A percentile compares a stretch with the other conserved stretches of the same genome.
These are phyloP conservation scores for Cyclostephanos tholiformis DNA, from an alignment of 108 stramenopile genomes.

Conservation along the genomic window DNA sequence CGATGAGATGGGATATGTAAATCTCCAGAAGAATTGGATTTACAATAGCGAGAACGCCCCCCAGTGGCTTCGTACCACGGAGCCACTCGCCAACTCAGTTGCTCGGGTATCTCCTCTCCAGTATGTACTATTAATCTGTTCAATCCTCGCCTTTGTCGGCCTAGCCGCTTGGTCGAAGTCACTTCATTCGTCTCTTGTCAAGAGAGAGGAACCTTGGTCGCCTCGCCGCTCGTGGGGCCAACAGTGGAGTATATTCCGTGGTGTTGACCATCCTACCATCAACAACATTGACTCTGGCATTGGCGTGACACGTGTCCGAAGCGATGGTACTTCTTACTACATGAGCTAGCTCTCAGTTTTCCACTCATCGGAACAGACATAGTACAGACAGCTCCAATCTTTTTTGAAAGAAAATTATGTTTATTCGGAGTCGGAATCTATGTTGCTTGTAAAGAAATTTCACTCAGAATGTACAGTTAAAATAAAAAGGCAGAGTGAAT, in stretches of 20 bases:
- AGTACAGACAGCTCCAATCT: neutral
- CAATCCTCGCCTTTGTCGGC: slow-evolving; percentile 17
- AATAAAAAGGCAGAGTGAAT: neutral
- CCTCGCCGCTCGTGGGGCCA: slow-evolving; percentile 16
- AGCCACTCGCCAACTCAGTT: slow-evolving; percentile 24
- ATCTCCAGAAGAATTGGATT: slow-evolving; percentile 39
- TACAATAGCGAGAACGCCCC: slow-evolving; percentile 1
- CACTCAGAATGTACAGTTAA: slow-evolving; percentile 7
- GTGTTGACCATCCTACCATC: neutral
- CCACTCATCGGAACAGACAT: neutral
- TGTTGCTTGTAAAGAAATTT: neutral
- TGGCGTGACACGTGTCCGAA: slow-evolving; percentile 2
- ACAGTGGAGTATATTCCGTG: neutral
- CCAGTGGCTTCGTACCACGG: slow-evolving; percentile 20
- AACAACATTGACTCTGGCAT: neutral
- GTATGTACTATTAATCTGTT: slow-evolving; percentile 16
- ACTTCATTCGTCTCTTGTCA: slow-evolving; percentile 24
- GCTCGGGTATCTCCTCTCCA: slow-evolving; percentile 39
- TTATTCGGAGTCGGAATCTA: neutral
- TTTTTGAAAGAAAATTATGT: no score
- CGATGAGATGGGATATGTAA: slow-evolving; percentile 77
- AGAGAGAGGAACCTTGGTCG: slow-evolving; percentile 36
- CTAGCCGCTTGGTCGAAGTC: slow-evolving; percentile 24
- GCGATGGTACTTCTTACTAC: slow-evolving; percentile 11
- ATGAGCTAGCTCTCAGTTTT: neutral